Evolutionary conservation across 129 eudicot species (phyloP).

Genomic region (Rutidosis leptorrhynchoides): DNA sequence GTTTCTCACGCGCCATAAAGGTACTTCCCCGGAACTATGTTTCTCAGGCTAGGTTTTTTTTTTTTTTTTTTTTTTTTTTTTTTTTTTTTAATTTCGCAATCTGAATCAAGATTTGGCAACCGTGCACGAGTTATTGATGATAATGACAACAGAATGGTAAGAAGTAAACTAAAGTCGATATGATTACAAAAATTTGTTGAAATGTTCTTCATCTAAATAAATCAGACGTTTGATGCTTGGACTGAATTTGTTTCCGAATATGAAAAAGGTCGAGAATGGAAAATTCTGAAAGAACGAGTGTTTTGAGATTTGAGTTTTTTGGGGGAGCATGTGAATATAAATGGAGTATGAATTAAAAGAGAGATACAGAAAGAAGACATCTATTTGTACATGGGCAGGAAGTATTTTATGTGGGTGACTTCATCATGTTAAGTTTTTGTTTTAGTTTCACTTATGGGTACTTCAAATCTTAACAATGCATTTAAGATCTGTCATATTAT

Average conservation of each 20-base stretch:
- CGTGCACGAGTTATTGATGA: background rate
- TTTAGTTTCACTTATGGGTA: too few species aligned
- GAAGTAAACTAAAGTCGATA: background rate
- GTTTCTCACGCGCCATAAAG: too few species aligned
- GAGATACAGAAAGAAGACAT: constrained; percentile 45
- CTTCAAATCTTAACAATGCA: too few species aligned
- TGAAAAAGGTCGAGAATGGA: background rate
- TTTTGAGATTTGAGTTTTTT: constrained; percentile 30
- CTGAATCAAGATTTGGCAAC: too few species aligned
- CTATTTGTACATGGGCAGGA: too few species aligned
- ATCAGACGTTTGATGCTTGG: constrained; percentile 44
- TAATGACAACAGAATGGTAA: constrained; percentile 5
- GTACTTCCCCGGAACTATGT: too few species aligned
- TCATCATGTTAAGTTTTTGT: too few species aligned
- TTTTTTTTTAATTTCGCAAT: too few species aligned
- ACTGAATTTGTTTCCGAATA: background rate
- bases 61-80: too few species aligned
- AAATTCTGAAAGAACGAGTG: constrained; percentile 16
- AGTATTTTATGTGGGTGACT: too few species aligned
- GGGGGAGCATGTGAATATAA: constrained; percentile 33
- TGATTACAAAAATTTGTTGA: constrained; percentile 23
- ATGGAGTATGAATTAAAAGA: constrained; percentile 14
- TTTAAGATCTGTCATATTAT: too few species aligned
- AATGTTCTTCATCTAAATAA: constrained; percentile 48
- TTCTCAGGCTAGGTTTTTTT: too few species aligned